Percentiles rank a stretch among this genome's conserved stretches.
phyloP scores from a whole-genome alignment of 495 filamentous ascomycete species.

The Cercophora scortea region DNA sequence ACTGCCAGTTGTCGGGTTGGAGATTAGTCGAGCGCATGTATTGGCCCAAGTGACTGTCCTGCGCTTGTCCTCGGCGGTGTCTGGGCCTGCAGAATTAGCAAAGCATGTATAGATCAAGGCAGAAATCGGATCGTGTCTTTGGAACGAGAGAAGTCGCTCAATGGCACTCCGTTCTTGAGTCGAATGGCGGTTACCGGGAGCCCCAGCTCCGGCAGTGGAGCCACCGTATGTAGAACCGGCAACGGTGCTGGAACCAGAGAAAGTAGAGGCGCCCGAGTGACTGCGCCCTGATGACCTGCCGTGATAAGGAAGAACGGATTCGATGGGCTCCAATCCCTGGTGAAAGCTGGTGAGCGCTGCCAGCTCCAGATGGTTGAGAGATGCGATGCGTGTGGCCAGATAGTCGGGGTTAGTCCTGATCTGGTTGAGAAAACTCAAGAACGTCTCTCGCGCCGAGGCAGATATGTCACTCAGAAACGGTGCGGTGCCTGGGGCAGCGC shows the following conservation, averaged over 20 bases:
- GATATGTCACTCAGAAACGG: slow-evolving; percentile 80
- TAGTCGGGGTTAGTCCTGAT: slow-evolving; percentile 82
- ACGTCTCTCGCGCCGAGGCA: slow-evolving; percentile 59
- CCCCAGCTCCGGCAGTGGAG: slow-evolving; percentile 7
- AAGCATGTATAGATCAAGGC: slow-evolving; percentile 82
- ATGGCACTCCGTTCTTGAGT: slow-evolving; percentile 43
- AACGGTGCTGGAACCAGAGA: slow-evolving; percentile 7
- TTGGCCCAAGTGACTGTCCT: slow-evolving; percentile 82
- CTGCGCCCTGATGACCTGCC: slow-evolving; percentile 38
- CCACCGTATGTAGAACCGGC: slow-evolving; percentile 8
- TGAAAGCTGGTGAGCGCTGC: slow-evolving; percentile 65
- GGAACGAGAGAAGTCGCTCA: slow-evolving; percentile 70
- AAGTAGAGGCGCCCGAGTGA: slow-evolving; percentile 9
- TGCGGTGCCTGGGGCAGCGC: slow-evolving; percentile 33
- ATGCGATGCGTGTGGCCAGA: slow-evolving; percentile 68
- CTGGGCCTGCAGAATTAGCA: slow-evolving; percentile 72
- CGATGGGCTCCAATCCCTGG: slow-evolving; percentile 66
- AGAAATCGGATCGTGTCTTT: slow-evolving; percentile 80
- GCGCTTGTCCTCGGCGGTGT: slow-evolving; percentile 64
- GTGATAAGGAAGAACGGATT: slow-evolving; percentile 72
- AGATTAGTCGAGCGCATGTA: slow-evolving; percentile 72
- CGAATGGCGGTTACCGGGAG: slow-evolving; percentile 13
- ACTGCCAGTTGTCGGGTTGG: slow-evolving; percentile 33
- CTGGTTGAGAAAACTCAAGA: slow-evolving; percentile 71
- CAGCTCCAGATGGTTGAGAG: slow-evolving; percentile 65